A percentile compares a stretch with the other conserved stretches of the same genome.
phyloP scores from a whole-genome alignment of 176 grass and related monocot species.

The Bolboschoenus planiculmis region DNA sequence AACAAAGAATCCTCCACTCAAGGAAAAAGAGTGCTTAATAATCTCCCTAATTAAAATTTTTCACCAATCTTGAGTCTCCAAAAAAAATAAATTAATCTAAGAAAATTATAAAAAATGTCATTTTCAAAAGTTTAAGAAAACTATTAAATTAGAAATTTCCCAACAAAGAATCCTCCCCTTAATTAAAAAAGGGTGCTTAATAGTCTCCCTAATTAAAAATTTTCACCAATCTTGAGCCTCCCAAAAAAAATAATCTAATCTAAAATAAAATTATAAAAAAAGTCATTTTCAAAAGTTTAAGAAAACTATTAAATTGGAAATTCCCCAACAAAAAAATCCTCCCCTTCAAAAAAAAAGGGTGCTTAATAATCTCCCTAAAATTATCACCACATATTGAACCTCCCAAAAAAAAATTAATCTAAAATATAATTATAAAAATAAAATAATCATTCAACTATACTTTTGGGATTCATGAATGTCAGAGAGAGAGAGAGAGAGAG shows the following conservation, averaged over 20 bases:
- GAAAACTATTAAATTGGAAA: not conserved
- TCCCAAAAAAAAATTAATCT: not conserved
- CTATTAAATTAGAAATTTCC: not conserved
- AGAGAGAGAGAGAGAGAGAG: not conserved
- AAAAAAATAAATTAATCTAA: not conserved
- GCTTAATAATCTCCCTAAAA: not conserved
- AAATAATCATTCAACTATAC: not conserved
- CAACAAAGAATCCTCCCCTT: not conserved
- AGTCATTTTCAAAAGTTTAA: not conserved
- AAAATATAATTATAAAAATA: not conserved
- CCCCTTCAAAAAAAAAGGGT: not conserved
- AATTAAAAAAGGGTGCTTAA: not conserved
- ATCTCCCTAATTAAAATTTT: not conserved
- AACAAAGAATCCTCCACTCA: not conserved
- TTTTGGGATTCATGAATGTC: slow-evolving; percentile 15
- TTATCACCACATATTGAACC: not conserved
- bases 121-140: not conserved
- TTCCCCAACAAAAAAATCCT: not conserved
- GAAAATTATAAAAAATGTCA: not conserved
- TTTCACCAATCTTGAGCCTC: not conserved
- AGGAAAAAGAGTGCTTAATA: not conserved
- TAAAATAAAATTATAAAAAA: not conserved
- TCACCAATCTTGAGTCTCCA: not conserved
- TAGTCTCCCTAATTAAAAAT: not conserved
- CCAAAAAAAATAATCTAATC: not conserved